Evolutionary conservation across 352 stramenopile genomes (phyloP), one percentile per base, ranked within the genome.

Genomic region (Peronosclerospora sorghi): DNA sequence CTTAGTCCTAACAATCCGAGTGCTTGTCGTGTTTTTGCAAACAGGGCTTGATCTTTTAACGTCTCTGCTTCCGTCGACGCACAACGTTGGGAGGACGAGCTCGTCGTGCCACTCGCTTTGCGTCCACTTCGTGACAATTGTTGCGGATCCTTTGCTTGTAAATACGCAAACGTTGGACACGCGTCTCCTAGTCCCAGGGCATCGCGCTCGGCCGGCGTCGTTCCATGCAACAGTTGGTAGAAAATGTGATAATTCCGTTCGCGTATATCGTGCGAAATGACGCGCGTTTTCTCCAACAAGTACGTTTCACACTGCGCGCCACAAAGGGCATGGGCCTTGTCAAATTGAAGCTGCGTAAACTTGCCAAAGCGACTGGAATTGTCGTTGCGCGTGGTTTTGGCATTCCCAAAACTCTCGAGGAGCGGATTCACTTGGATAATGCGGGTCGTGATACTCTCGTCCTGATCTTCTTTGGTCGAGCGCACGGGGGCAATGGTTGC

Each of bases 321-420:
- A 6, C 62, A 67, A 6, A 94, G 63, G 23, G 89, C 65, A 13
- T 96, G 59, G 4, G 45, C 59, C 28, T 52, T 56, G 44, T 86
- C 72, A 48, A 98, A 98, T 41, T 95, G 71, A 8, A 98, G 77
- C 56, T 98, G 82, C 46, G 96, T 98, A 54, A 96, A 98, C 62
- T 97, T 97, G 37, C 94, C 95, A 55, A 98, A 98, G 24, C 94
- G 82, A 52, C 55, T 86, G 5, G 83, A 97, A 62, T 98, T 98
- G 72, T 98, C 88, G 63, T 98, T 98, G 18, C 95, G 79, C 10
- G 95, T 82, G 2, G 95, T 98, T 50, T 96, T 95, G 21, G 95
- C 94, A 62, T 99, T 99, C 23, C 96, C 96, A 59, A 99, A 99
- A 20, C 87, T 92, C 69, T 99, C 96, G 7, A 99, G 79, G 35